Percentiles rank a stretch among this genome's conserved stretches.
phyloP scores from a whole-genome alignment of 306 rosid genomes.

The Benincasa hispida region DNA sequence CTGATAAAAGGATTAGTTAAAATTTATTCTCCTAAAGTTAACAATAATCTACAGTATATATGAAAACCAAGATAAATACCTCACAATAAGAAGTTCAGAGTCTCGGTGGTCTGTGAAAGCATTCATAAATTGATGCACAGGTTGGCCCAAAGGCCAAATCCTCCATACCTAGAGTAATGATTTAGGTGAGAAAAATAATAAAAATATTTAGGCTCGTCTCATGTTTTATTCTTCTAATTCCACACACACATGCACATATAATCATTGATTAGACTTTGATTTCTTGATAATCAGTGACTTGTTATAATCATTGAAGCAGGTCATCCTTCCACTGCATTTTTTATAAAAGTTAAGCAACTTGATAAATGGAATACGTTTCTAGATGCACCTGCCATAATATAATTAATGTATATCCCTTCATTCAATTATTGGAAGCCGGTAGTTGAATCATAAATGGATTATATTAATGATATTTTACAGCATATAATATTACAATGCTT shows the following conservation, averaged over 20 bases:
- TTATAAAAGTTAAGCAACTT: neutral
- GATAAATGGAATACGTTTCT: neutral
- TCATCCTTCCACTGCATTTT: neutral
- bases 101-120: slow-evolving; percentile 96
- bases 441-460: no score
- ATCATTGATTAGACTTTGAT: neutral
- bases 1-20: slow-evolving; percentile 7
- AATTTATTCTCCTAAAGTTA: slow-evolving; percentile 10
- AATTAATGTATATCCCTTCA: no score
- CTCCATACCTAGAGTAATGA: slow-evolving; percentile 56
- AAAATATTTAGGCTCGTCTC: neutral
- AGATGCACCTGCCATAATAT: no score
- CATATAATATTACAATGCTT: no score
- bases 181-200: neutral
- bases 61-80: slow-evolving; percentile 26
- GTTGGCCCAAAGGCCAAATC: slow-evolving; percentile 88
- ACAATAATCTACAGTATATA: neutral
- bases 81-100: slow-evolving; percentile 84
- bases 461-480: no score
- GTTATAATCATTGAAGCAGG: neutral
- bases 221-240: neutral
- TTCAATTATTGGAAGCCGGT: no score
- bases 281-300: neutral
- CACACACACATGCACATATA: neutral
- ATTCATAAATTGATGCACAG: slow-evolving; percentile 76